Base-by-base conservation (phyloP, 78 protist species). In the Dictyostelium intermedium region DNA sequence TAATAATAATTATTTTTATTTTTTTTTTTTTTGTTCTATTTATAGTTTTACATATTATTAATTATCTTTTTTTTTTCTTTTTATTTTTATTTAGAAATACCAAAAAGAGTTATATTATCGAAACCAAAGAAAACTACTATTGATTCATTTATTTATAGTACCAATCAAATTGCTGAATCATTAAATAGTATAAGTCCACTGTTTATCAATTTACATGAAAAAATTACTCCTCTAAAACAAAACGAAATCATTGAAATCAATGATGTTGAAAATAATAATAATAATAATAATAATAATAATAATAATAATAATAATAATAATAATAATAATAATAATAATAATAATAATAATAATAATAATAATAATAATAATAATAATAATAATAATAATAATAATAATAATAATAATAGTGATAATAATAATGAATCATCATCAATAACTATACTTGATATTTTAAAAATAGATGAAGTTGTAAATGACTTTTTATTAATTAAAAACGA, bases 391-490 rank as follows among this genome's bases (percentile, higher is more conserved):
- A 2, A 50, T 14, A 50, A 20, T 13, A 74, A 78, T 34, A 78
- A 78, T 27, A 50, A 47, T 32, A 43, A 6, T 4, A 43, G 6
- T 34, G 53, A 27, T 41, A 82, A 23, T 10, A 30, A 53, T 50
- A 32, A 56, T 9, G n/a, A 27, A 25, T 56, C 63, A 53, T 3
- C 25, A 56, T 56, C 86, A 5, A 47, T 79, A 9, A 14, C 41
- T 18, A 8, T 82, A 14, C 14, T 25, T 1, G 86, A 82, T 37
- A 56, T 82, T 8, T 60, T 82, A 30, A 35, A 30, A 27, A 4
- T 82, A 23, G 86, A 82, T 82, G 86, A 82, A 60, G 43, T 82
- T 35, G 86, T 82, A 30, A 82, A 56, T 56, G 74, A 82, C n/a
- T 82, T 82, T 56, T 16, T 82, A 14, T 25, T 18, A 23, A 60